Evolutionary conservation across 768 basidiomycete species (phyloP).

Genomic region (Udeniomyces megalosporus): DNA sequence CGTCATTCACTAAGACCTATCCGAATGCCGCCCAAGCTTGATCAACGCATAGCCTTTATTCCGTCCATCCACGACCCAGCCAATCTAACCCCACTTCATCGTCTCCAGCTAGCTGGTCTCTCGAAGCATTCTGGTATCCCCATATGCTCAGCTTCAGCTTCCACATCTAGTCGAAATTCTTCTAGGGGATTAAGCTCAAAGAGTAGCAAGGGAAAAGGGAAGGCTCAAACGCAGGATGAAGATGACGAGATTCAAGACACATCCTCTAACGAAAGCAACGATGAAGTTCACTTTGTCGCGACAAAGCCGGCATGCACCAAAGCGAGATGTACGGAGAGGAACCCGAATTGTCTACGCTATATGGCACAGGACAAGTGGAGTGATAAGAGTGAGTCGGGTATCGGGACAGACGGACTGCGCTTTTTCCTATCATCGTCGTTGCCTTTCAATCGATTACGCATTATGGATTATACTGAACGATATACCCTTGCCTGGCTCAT

Average conservation of each 20-base stretch:
- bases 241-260: background rate
- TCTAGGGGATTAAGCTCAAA: too few species aligned
- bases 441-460: too few species aligned
- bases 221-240: background rate
- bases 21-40: background rate
- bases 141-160: background rate
- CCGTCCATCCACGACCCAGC: background rate
- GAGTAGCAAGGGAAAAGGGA: background rate
- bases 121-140: background rate
- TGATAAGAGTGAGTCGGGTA: conserved; percentile 44
- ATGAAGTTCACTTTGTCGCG: background rate
- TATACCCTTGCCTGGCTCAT: too few species aligned
- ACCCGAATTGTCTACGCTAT: conserved; percentile 76
- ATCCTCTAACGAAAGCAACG: background rate
- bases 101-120: conserved; percentile 7
- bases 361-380: conserved; percentile 74
- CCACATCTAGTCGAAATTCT: background rate
- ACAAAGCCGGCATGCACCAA: background rate
- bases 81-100: background rate
- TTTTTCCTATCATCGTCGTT: too few species aligned
- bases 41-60: background rate
- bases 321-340: conserved; percentile 43
- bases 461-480: too few species aligned
- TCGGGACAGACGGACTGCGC: too few species aligned
- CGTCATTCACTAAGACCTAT: too few species aligned